Evolutionary conservation across 2,329 filamentous ascomycete species (phyloP).

Genomic region (Cladosporium sp.): DNA sequence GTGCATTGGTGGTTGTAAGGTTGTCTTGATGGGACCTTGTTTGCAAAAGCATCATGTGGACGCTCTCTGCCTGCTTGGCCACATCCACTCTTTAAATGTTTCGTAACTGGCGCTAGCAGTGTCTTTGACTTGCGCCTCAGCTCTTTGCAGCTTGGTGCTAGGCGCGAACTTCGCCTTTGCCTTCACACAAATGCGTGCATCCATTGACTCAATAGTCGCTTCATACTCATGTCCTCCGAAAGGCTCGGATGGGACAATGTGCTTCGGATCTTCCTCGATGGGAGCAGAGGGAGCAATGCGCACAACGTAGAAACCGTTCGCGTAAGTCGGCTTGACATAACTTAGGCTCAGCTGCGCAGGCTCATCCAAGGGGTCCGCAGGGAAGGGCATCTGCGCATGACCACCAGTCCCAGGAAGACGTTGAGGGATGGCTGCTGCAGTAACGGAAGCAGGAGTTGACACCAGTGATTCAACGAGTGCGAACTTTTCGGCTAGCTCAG

Average conservation of each 20-base stretch:
- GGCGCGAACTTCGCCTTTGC: conserved; percentile 42
- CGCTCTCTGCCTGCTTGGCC: conserved; percentile 27
- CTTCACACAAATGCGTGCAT: conserved; percentile 60
- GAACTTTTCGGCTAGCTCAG: conserved; percentile 67
- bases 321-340: conserved; percentile 62
- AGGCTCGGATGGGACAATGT: conserved; percentile 38
- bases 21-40: background rate
- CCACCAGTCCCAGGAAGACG: conserved; percentile 33
- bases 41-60: background rate
- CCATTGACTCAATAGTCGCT: conserved; percentile 55
- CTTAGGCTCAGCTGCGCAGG: conserved; percentile 51
- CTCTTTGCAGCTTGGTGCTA: conserved; percentile 24
- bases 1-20: background rate
- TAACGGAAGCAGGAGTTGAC: conserved; percentile 18
- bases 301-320: conserved; percentile 65
- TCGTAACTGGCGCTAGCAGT: conserved; percentile 26
- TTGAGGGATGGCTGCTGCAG: conserved; percentile 32
- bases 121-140: conserved; percentile 26
- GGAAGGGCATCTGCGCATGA: conserved; percentile 33
- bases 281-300: conserved; percentile 44
- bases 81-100: conserved; percentile 37
- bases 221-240: conserved; percentile 47
- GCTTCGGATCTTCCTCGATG: conserved; percentile 26
- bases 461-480: conserved; percentile 64
- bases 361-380: conserved; percentile 25